Evolutionary conservation across 1,139 yeast genomes (phyloP).

Genomic region (Lodderomyces jiufengensis): DNA sequence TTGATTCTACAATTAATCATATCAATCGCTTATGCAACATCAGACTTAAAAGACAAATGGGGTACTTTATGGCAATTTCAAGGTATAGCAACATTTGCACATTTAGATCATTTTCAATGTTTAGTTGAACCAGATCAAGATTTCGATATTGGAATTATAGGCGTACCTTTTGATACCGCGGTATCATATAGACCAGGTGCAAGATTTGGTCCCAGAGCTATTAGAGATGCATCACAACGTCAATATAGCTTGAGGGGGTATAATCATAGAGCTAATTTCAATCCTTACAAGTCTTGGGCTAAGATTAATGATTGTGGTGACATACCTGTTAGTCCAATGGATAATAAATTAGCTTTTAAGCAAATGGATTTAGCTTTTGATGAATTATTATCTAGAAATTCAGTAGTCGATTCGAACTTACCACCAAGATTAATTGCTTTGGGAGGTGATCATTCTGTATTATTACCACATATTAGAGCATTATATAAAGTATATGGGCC

Average conservation of each 20-base stretch:
- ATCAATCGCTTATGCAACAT: not conserved
- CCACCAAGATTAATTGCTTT: constrained; percentile 66
- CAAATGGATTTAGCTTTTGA: constrained; percentile 71
- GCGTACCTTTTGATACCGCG: constrained; percentile 79
- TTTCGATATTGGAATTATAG: constrained; percentile 67
- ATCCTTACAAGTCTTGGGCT: constrained; percentile 70
- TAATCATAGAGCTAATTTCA: constrained; percentile 60
- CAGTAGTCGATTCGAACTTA: constrained; percentile 18
- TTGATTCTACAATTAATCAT: not conserved
- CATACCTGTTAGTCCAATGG: constrained; percentile 77
- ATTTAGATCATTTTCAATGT: constrained; percentile 57
- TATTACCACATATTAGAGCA: constrained; percentile 67
- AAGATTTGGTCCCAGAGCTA: constrained; percentile 76
- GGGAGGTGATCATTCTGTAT: constrained; percentile 78
- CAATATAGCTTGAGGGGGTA: constrained; percentile 65
- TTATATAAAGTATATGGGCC: constrained; percentile 58
- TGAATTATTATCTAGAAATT: constrained; percentile 39
- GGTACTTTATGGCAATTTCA: constrained; percentile 64
- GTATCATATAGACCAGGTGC: constrained; percentile 74
- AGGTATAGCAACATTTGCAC: constrained; percentile 75
- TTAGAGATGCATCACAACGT: constrained; percentile 69
- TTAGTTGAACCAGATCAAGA: constrained; percentile 42
- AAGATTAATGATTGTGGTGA: constrained; percentile 75
- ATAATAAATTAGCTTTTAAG: constrained; percentile 60
- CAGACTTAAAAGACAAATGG: constrained; percentile 53